Base-by-base conservation (phyloP, 345 rosid species). In the Firmiana major region DNA sequence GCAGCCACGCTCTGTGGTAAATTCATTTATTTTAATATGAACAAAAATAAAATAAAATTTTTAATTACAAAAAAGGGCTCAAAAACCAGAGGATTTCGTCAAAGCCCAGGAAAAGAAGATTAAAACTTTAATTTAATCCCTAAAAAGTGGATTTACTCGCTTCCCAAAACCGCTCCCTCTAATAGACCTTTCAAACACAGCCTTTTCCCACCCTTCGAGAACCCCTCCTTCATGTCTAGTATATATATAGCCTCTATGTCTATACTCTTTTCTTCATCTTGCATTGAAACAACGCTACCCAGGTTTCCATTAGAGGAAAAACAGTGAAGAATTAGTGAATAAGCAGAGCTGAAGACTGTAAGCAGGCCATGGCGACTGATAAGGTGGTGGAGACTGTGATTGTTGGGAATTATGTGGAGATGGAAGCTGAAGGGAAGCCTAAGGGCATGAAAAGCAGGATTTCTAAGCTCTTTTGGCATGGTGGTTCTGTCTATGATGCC, bases 401-500 rank as follows among this genome's bases (percentile, higher is more conserved):
- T 10, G 94, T 81, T 0, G 99, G 98, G 34, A 93, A 89, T 87
- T 96, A 93, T 79, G 97, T 89, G 59, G 99, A 93, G 85, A 96
- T 96, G 97, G 99, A 96, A 80, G 74, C 85, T 49, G 93, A 90
- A 83, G 97, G 92, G 59, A 89, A 90, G 79, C 80, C 93, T 24
- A 72, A 67, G 34, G 80, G 81, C 84, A 54, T 90, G 79, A 96
- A 93, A 84, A 62, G 86, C 65, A 93, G 63, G 83, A 78, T 96
- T 13, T 93, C 97, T 49, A 83, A 82, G 45, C 77, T 96, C 54
- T 90, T 96, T 58, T 96, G 98, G 99, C 94, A 96, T 81, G 99
- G 99, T 4, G 99, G 98, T 26, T 96, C 99, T 76, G 94, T 21
- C 65, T 96, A 96, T 82, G 99, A 96, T 82, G 99, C 99, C 76